These are phyloP conservation scores for Miscanthus sacchariflorus DNA, from an alignment of 202 grass and related monocot species.

Conservation along the genomic window DNA sequence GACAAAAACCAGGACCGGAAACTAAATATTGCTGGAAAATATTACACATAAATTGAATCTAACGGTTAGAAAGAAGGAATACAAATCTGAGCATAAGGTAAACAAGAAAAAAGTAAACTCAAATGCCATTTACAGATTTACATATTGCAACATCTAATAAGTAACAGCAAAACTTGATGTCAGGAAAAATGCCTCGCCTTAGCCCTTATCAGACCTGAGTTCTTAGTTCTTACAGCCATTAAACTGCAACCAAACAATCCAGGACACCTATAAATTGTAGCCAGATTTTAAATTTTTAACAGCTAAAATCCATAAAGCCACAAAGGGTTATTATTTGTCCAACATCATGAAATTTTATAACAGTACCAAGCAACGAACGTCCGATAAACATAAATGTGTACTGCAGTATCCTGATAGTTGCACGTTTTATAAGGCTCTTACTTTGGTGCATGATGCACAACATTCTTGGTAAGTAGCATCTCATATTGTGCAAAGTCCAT, in stretches of 20 bases:
- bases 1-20: too few relatives aligned
- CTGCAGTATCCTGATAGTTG: not conserved
- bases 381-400: slow-evolving; percentile 5
- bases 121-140: not conserved
- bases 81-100: not conserved
- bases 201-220: not conserved
- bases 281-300: not conserved
- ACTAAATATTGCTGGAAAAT: too few relatives aligned
- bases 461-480: not conserved
- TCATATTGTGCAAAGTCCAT: not conserved
- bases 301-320: not conserved
- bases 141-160: not conserved
- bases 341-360: not conserved
- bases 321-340: not conserved
- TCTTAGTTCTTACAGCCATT: not conserved
- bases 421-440: slow-evolving; percentile 27
- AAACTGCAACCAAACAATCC: not conserved
- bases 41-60: not conserved
- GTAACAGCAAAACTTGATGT: slow-evolving; percentile 26
- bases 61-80: not conserved
- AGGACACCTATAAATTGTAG: not conserved
- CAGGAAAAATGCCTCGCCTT: not conserved
- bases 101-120: not conserved
- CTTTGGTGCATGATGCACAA: not conserved
- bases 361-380: not conserved